These are phyloP conservation scores for Trichoderma koningiopsis DNA, from an alignment of 2,329 filamentous ascomycete species.

Conservation along the genomic window DNA sequence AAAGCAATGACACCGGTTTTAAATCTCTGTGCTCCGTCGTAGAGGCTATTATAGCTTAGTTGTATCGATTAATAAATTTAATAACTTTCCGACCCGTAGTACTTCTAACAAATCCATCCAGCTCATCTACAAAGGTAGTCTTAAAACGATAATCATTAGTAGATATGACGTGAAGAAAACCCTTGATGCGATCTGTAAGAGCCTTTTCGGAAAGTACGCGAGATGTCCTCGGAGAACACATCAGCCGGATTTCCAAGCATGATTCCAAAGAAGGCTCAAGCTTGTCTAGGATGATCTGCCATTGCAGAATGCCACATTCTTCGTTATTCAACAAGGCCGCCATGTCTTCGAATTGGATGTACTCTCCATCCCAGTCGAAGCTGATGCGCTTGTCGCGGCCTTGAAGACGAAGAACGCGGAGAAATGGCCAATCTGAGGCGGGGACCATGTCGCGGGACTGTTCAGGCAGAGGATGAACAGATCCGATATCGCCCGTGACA, in stretches of 20 bases:
- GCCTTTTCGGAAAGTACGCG: slow-evolving; percentile 24
- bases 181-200: slow-evolving; percentile 30
- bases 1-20: too few species aligned
- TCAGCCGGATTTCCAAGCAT: slow-evolving; percentile 34
- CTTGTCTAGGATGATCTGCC: slow-evolving; percentile 45
- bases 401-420: slow-evolving; percentile 42
- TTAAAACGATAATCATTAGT: slow-evolving; percentile 37
- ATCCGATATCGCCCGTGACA: slow-evolving; percentile 46
- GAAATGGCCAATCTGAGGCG: slow-evolving; percentile 30
- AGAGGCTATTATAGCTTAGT: slow-evolving; percentile 23
- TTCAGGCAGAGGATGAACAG: slow-evolving; percentile 41
- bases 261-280: slow-evolving; percentile 33
- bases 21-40: too few species aligned
- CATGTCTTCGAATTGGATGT: slow-evolving; percentile 42
- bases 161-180: slow-evolving; percentile 32
- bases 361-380: slow-evolving; percentile 45
- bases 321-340: slow-evolving; percentile 31
- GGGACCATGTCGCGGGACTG: slow-evolving; percentile 28
- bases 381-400: slow-evolving; percentile 48
- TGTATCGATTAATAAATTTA: slow-evolving; percentile 41
- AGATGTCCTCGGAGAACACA: slow-evolving; percentile 28
- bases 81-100: slow-evolving; percentile 34
- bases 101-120: slow-evolving; percentile 36
- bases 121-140: slow-evolving; percentile 40
- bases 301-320: slow-evolving; percentile 42